phyloP scores from a whole-genome alignment of 176 grass and related monocot genomes.

The Oryza glaberrima region DNA sequence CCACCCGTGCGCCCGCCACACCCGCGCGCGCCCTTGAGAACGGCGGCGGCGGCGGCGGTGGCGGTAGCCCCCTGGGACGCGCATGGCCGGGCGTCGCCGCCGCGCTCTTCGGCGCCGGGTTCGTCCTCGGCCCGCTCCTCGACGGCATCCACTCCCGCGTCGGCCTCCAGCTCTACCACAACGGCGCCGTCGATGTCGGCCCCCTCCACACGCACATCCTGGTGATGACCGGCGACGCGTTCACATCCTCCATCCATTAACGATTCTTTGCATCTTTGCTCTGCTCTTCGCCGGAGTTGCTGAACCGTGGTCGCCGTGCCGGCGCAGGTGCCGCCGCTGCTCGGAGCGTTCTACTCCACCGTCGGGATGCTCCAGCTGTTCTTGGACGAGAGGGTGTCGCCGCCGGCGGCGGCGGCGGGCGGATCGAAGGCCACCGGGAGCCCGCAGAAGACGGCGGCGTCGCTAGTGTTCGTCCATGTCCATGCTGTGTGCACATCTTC shows the following conservation, averaged over 20 bases:
- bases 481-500: background rate
- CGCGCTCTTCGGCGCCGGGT: slow-evolving; percentile 67
- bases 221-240: slow-evolving; percentile 32
- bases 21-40: slow-evolving; percentile 19
- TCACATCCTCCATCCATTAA: background rate
- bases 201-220: slow-evolving; percentile 75
- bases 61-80: background rate
- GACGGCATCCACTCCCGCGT: slow-evolving; percentile 89
- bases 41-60: background rate
- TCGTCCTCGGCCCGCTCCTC: slow-evolving; percentile 77
- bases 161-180: slow-evolving; percentile 67
- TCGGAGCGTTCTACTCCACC: slow-evolving; percentile 80
- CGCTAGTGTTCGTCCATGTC: slow-evolving; percentile 51
- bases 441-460: slow-evolving; percentile 53
- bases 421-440: slow-evolving; percentile 58
- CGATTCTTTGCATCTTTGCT: background rate
- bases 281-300: background rate
- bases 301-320: background rate
- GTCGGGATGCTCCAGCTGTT: slow-evolving; percentile 71
- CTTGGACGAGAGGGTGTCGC: slow-evolving; percentile 51
- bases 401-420: background rate
- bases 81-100: slow-evolving; percentile 67
- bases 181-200: slow-evolving; percentile 69
- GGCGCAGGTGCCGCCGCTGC: slow-evolving; percentile 74
- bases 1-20: background rate